Evolutionary conservation across 768 basidiomycete species (phyloP), one percentile per base, ranked within the genome.

Genomic region (Auriculariales sp.): DNA sequence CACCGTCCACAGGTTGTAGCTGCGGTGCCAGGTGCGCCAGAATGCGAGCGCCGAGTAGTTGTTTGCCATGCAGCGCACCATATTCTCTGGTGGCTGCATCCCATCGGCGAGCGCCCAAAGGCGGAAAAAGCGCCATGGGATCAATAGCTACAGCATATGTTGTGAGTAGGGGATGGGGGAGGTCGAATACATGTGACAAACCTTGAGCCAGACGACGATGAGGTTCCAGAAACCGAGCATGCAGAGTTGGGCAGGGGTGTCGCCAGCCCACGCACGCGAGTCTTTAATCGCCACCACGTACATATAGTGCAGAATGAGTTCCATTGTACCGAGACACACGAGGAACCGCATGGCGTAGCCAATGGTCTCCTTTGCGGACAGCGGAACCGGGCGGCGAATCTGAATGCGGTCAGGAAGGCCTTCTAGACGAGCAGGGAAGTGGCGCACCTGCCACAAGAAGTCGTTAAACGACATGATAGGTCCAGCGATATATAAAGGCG

Each of bases 161-260:
- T 30, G 14, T 5, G 14, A 28, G 3, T 14, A 25, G 4, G 10
- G n/a, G 28, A 28, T 44, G 25, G 17, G n/a, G 31, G n/a, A 4
- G 28, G 2, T 22, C 5, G 29, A 31, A 44, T 36, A 17, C 28
- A 22, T 15, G 35, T 3, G 25, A 55, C 72, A 14, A 56, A 90
- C 93, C 77, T 98, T 98, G 2, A 98, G 68, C 95, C 94, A 98
- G 1, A 97, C 87, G 28, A 97, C 71, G 25, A 94, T 84, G 44
- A 98, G 71, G 60, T 94, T 97, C 94, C 93, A 98, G 59, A 95
- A 93, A 0, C 94, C 92, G 42, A 97, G 78, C 84, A 95, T 85
- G 57, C 79, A 79, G 17, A 98, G 72, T 60, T 97, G 74, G 6
- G 81, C 75, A 0, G 91, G 82, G 0, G 78, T 75, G 57, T 82